A percentile compares a stretch with the other conserved stretches of the same genome.
These are phyloP conservation scores for Clavariopsis aquatica DNA, from an alignment of 495 filamentous ascomycete genomes.

Conservation along the genomic window DNA sequence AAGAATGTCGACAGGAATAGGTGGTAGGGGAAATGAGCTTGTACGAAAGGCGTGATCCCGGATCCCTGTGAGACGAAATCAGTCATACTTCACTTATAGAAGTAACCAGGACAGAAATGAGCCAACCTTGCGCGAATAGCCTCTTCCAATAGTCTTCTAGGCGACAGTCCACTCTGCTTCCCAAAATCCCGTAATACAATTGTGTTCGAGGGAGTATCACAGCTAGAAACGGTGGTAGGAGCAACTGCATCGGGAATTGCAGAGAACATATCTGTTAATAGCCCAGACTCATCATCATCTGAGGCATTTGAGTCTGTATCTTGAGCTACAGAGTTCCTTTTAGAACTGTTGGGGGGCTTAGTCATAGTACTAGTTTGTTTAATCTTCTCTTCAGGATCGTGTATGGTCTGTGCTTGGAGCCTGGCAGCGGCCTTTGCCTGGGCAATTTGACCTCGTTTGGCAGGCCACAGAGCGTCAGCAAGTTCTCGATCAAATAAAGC, in stretches of 20 bases:
- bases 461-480: constrained; percentile 73
- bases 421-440: constrained; percentile 52
- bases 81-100: not conserved
- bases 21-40: constrained; percentile 67
- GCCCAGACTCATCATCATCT: constrained; percentile 40
- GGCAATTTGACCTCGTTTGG: constrained; percentile 65
- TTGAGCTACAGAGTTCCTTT: not conserved
- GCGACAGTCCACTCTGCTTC: constrained; percentile 69
- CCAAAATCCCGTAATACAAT: constrained; percentile 80
- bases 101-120: not conserved
- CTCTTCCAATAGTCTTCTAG: constrained; percentile 77
- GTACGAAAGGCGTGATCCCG: constrained; percentile 63
- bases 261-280: constrained; percentile 69
- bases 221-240: not conserved
- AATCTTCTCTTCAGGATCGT: not conserved
- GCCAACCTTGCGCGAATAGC: constrained; percentile 77
- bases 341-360: not conserved
- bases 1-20: constrained; percentile 71
- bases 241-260: constrained; percentile 22
- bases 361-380: not conserved
- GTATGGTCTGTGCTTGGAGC: constrained; percentile 22
- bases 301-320: not conserved
- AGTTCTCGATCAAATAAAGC: constrained; percentile 78
- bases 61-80: constrained; percentile 52
- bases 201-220: constrained; percentile 31